These are phyloP conservation scores for Arabidopsis hybrid DNA, from an alignment of 441 rosid genomes.

Conservation along the genomic window DNA sequence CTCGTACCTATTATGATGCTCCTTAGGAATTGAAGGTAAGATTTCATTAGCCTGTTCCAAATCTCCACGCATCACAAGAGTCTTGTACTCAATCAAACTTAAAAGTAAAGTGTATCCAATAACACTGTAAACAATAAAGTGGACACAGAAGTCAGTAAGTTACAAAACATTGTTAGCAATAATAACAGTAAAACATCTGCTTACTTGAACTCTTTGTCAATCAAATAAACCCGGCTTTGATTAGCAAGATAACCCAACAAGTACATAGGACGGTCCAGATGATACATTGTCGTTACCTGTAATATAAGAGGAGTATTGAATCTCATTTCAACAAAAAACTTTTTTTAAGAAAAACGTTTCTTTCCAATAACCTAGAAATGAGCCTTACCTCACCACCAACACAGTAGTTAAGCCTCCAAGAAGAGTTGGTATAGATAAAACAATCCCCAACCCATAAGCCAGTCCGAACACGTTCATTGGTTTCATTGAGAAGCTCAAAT, in stretches of 20 bases:
- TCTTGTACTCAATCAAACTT: slow-evolving; percentile 98
- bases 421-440: slow-evolving; percentile 92
- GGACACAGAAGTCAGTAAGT: slow-evolving; percentile 31
- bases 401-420: slow-evolving; percentile 99
- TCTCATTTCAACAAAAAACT: slow-evolving; percentile 28
- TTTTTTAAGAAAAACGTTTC: too few relatives aligned
- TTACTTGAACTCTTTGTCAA: slow-evolving; percentile 99
- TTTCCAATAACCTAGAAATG: slow-evolving; percentile 22
- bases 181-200: slow-evolving; percentile 43
- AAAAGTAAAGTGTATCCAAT: slow-evolving; percentile 98
- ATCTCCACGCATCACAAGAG: slow-evolving; percentile 99
- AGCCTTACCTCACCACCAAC: slow-evolving; percentile 97
- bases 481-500: slow-evolving; percentile 97
- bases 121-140: slow-evolving; percentile 56
- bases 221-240: slow-evolving; percentile 95
- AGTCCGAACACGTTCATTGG: slow-evolving; percentile 96
- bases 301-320: slow-evolving; percentile 24
- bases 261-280: slow-evolving; percentile 99
- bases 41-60: slow-evolving; percentile 84
- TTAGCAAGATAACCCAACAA: slow-evolving; percentile 95
- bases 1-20: slow-evolving; percentile 89
- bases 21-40: slow-evolving; percentile 94
- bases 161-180: slow-evolving; percentile 20
- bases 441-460: slow-evolving; percentile 99
- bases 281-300: slow-evolving; percentile 98